These are phyloP conservation scores for Diaporthe longicolla DNA, from an alignment of 2,329 filamentous ascomycete genomes.

Conservation along the genomic window DNA sequence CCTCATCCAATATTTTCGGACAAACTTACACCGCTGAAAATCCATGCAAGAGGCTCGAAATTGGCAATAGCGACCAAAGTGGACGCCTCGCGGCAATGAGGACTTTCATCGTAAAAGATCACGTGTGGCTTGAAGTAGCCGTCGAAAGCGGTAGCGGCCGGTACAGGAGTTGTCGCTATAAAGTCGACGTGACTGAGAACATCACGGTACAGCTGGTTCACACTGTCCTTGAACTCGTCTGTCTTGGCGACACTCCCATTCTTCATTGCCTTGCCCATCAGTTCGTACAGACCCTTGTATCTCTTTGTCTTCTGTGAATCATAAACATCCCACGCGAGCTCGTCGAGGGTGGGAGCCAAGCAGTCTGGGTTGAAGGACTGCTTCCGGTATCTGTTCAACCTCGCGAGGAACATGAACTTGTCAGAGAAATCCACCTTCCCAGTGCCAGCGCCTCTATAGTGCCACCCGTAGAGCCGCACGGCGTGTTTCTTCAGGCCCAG, in stretches of 20 bases:
- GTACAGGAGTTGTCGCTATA: conserved; percentile 62
- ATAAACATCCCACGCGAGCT: conserved; percentile 59
- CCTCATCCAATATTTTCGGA: conserved; percentile 56
- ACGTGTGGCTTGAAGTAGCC: conserved; percentile 82
- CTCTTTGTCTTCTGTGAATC: conserved; percentile 51
- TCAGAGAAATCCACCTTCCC: conserved; percentile 52
- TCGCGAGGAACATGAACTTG: conserved; percentile 52
- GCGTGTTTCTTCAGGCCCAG: conserved; percentile 54
- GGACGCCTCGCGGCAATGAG: conserved; percentile 61
- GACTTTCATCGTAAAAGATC: conserved; percentile 84
- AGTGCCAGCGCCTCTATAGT: conserved; percentile 52
- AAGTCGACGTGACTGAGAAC: conserved; percentile 58
- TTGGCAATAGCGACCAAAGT: conserved; percentile 61
- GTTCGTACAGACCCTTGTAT: conserved; percentile 55
- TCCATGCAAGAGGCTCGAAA: conserved; percentile 59
- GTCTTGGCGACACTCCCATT: conserved; percentile 48
- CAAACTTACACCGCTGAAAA: conserved; percentile 57
- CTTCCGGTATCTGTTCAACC: conserved; percentile 36
- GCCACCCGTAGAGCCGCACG: conserved; percentile 59
- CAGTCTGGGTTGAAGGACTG: conserved; percentile 35
- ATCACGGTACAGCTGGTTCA: conserved; percentile 55
- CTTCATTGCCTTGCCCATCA: conserved; percentile 47
- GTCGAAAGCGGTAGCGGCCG: conserved; percentile 55
- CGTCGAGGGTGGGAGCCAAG: conserved; percentile 58
- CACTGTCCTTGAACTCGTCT: conserved; percentile 49